Percentiles rank a stretch among this genome's conserved stretches.
Conservation (phyloP, 2,329 filamentous ascomycete species). For the Nemania serpens region DNA sequence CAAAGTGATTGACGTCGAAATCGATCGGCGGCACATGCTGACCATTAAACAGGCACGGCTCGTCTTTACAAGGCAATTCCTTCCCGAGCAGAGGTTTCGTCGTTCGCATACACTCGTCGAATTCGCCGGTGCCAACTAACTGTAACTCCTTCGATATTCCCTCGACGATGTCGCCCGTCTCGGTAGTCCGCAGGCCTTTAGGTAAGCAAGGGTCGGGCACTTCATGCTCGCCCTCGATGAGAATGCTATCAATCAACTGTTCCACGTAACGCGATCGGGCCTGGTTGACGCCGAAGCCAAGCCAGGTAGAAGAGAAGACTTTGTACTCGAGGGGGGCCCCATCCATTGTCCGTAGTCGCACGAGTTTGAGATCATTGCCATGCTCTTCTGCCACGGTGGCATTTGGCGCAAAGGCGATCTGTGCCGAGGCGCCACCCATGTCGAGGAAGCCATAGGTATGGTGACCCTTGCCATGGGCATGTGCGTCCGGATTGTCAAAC, state of each 20-base stretch:
- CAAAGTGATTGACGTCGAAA: conserved; percentile 96
- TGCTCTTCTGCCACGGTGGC: conserved; percentile 87
- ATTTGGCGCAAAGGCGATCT: conserved; percentile 97
- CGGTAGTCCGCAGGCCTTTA: conserved; percentile 71
- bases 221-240: conserved; percentile 62
- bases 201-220: conserved; percentile 92
- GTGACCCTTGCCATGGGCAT: conserved; percentile 83
- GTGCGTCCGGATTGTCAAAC: conserved; percentile 76
- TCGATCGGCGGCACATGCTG: conserved; percentile 94
- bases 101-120: conserved; percentile 79
- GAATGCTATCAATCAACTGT: conserved; percentile 69
- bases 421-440: conserved; percentile 96
- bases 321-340: conserved; percentile 79
- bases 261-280: conserved; percentile 86
- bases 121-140: conserved; percentile 83
- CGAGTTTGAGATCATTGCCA: conserved; percentile 82
- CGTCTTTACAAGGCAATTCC: conserved; percentile 79
- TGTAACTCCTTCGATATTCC: conserved; percentile 50
- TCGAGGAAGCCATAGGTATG: conserved; percentile 97
- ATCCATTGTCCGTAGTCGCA: conserved; percentile 83
- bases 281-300: conserved; percentile 96
- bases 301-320: conserved; percentile 95
- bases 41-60: conserved; percentile 87
- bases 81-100: conserved; percentile 90
- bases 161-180: conserved; percentile 66